A percentile compares a stretch with the other conserved stretches of the same genome.
These are phyloP conservation scores for Salix suchowensis DNA, from an alignment of 345 rosid genomes.

Conservation along the genomic window DNA sequence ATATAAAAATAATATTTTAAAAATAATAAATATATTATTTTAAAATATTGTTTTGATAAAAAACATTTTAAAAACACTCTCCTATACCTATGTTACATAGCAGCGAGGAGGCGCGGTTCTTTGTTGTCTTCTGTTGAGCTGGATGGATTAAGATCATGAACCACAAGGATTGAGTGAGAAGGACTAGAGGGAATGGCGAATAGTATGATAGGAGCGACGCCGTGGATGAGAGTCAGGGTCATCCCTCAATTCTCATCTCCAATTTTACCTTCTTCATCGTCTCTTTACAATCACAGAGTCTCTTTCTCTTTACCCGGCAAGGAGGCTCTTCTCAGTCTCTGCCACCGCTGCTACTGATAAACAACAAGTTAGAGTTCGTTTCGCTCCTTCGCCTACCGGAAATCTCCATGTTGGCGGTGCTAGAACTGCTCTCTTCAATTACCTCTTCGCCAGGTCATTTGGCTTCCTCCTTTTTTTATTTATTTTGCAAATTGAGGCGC, in stretches of 20 bases:
- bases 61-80: too few species aligned
- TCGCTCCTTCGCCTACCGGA: constrained; percentile 97
- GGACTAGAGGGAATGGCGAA: constrained; percentile 33
- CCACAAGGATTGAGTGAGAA: too few species aligned
- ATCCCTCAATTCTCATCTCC: constrained; percentile 45
- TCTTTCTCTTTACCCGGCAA: not conserved
- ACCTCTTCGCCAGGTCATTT: constrained; percentile 73
- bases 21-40: too few species aligned
- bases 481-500: not conserved
- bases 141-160: not conserved
- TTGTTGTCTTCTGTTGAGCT: not conserved
- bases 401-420: constrained; percentile 98
- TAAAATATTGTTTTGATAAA: too few species aligned
- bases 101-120: too few species aligned
- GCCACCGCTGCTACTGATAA: constrained; percentile 25
- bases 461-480: not conserved
- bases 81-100: too few species aligned
- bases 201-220: constrained; percentile 33
- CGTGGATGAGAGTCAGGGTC: constrained; percentile 52
- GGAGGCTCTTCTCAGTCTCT: constrained; percentile 27
- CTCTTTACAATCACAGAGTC: not conserved
- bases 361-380: constrained; percentile 68
- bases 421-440: constrained; percentile 94
- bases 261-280: constrained; percentile 12
- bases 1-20: too few species aligned